Evolutionary conservation across 352 stramenopile species (phyloP), one percentile per base, ranked within the genome.

Genomic region (Globisporangium abappressorium): DNA sequence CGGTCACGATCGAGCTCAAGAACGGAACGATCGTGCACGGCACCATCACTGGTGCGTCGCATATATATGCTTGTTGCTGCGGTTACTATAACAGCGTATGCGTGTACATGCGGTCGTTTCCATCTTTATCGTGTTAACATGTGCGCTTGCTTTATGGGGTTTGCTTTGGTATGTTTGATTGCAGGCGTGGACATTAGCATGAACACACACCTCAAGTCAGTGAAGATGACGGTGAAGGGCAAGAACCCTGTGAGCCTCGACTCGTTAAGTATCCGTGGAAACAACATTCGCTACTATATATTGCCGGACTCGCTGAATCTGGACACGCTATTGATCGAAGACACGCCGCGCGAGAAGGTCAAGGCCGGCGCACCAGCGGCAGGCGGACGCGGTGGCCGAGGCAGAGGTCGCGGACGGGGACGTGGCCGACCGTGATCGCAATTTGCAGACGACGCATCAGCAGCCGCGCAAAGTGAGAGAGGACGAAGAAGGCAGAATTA

Each of bases 1-100:
- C 97, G 65, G 98, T 99, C 43, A 99, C 97, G 38, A 99, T 99
- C 67, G 98, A 99, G 76, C 87, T 99, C n/a, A 99, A 99, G 85
- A 99, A 99, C 85, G 98, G 97, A 59, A 99, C 97, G n/a, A 98
- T 99, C 38, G 92, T 99, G 56, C 91, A 98, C 64, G 98, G 98
- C 62, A 99, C 98, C 2, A 97, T 99, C 63, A 95, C 96, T 65
- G 93, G 92, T 97, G 67, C 46, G 36, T 22, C 3, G 11, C 5
- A 15, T 30, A 11, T 33, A 33, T 33, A 11, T 46, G 34, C 43
- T 34, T 57, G 18, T 30, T 59, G 20, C 36, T 36, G 57, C 5
- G 22, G 57, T 54, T 60, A 12, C 4, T 22, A 18, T 6, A 18
- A 43, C 36, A 43, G 36, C 12, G 36, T 43, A 18, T 38, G 57